Evolutionary conservation across 1,284 basidiomycete species (phyloP), one percentile per base, ranked within the genome.

Genomic region (Leccinum olivaceoglutinosum): DNA sequence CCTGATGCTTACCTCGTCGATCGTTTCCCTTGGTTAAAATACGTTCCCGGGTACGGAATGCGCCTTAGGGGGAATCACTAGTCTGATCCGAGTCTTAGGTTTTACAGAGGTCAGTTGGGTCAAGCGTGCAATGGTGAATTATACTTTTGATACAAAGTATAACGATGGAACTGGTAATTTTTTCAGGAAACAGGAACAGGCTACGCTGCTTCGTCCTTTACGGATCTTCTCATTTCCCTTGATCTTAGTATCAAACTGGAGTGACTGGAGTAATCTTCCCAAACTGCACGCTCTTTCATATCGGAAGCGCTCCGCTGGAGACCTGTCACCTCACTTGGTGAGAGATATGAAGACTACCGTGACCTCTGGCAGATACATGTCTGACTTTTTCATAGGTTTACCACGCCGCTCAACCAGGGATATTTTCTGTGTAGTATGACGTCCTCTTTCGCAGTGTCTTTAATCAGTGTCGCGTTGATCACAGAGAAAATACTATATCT

Each of bases 301-400:
- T 70, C 82, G 21, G 87, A 90, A 71, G 76, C 80, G 0, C 84
- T 83, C 59, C 77, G 88, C 34, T 90, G 88, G 88, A 75, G 86
- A 59, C 87, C 87, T 21, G 80, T 86, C 6, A 81, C 75, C 18
- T 81, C 82, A 1, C 77, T 80, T 34, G 83, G 82, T 80, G 63
- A 57, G 8, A 1, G 21, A 54, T n/a, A 34, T 11, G 2, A 38
- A 38, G 49, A 59, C 66, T 9, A 66, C 41, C 0, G 62, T 32
- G 32, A 5, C 9, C 25, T 25, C 1, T 1, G 12, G 25, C 5
- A 53, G 58, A 18, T 25, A 3, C 2, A 21, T 21, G 4, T 1
- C 34, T 46, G 8, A 54, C 32, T 1, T 8, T 53, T 46, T 10
- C 4, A 18, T 46, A 82, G 83, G 85, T 1, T 79, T 85, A 62